Evolutionary conservation across 352 stramenopile species (phyloP).

Genomic region (Achlya hypogyna): DNA sequence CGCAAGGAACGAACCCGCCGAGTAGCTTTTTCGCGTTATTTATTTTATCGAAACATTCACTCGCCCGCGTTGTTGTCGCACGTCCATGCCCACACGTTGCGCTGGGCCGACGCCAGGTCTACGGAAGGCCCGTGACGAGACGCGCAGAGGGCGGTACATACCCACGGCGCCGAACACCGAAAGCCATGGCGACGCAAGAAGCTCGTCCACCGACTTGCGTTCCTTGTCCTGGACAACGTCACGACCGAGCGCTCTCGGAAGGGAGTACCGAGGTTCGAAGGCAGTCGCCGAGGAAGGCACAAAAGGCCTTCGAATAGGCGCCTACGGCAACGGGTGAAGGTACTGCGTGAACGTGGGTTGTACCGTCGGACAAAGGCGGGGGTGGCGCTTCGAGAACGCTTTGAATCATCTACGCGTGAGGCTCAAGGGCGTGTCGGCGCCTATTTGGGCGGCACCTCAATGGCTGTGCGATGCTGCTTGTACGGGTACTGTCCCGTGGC

Average conservation of each 20-base stretch:
- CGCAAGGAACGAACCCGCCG: neutral
- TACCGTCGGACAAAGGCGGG: constrained; percentile 41
- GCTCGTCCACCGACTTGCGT: constrained; percentile 42
- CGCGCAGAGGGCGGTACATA: constrained; percentile 28
- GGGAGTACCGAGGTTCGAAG: constrained; percentile 33
- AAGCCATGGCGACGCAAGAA: constrained; percentile 69
- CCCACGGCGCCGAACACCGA: constrained; percentile 49
- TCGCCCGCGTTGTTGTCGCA: constrained; percentile 31
- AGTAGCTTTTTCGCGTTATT: neutral
- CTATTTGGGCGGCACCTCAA: constrained; percentile 33
- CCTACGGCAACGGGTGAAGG: constrained; percentile 13
- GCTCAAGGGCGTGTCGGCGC: neutral
- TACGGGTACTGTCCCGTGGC: constrained; percentile 86
- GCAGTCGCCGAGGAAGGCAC: constrained; percentile 54
- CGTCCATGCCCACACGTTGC: constrained; percentile 60
- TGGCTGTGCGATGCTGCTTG: constrained; percentile 61
- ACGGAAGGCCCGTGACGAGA: neutral
- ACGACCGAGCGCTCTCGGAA: neutral
- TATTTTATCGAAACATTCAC: neutral
- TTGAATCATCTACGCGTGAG: constrained; percentile 45
- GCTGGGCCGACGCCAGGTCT: constrained; percentile 31
- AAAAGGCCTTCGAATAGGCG: constrained; percentile 68
- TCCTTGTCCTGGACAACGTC: constrained; percentile 34
- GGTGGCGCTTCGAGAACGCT: constrained; percentile 60
- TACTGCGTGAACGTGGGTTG: neutral